Conservation (phyloP, 108 stramenopile genomes). For the Fistulifera pelliculosa region DNA sequence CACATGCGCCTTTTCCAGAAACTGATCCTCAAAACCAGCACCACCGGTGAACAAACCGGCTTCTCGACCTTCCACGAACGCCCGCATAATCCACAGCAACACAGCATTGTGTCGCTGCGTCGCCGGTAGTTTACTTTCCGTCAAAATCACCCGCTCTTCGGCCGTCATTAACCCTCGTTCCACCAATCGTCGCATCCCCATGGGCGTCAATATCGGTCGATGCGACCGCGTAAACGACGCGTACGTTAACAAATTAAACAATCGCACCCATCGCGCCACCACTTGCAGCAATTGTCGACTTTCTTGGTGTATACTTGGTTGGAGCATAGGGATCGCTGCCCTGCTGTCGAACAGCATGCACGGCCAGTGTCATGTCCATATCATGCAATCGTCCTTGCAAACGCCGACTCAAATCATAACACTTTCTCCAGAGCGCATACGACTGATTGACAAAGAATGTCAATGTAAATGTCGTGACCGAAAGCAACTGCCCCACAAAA, state of each 20-base stretch:
- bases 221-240: slow-evolving; percentile 83
- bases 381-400: slow-evolving; percentile 86
- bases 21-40: slow-evolving; percentile 71
- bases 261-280: slow-evolving; percentile 66
- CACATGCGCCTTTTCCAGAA: slow-evolving; percentile 80
- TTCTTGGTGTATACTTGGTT: slow-evolving; percentile 62
- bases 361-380: slow-evolving; percentile 76
- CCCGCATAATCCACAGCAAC: slow-evolving; percentile 74
- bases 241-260: slow-evolving; percentile 84
- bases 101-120: slow-evolving; percentile 86
- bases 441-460: slow-evolving; percentile 89
- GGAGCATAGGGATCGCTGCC: slow-evolving; percentile 44
- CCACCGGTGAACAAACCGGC: slow-evolving; percentile 78
- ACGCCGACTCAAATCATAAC: slow-evolving; percentile 62
- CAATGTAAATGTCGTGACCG: slow-evolving; percentile 82
- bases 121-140: slow-evolving; percentile 66
- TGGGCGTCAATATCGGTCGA: slow-evolving; percentile 79
- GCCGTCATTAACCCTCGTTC: slow-evolving; percentile 77
- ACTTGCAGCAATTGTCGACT: slow-evolving; percentile 63
- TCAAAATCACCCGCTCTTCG: slow-evolving; percentile 55
- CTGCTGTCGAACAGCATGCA: slow-evolving; percentile 60
- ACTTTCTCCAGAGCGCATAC: slow-evolving; percentile 84
- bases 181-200: slow-evolving; percentile 79
- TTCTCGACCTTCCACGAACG: slow-evolving; percentile 65
- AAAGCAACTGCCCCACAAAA: slow-evolving; percentile 77